phyloP scores from a whole-genome alignment of 2,329 filamentous ascomycete species.

The Helicocarpus griseus region DNA sequence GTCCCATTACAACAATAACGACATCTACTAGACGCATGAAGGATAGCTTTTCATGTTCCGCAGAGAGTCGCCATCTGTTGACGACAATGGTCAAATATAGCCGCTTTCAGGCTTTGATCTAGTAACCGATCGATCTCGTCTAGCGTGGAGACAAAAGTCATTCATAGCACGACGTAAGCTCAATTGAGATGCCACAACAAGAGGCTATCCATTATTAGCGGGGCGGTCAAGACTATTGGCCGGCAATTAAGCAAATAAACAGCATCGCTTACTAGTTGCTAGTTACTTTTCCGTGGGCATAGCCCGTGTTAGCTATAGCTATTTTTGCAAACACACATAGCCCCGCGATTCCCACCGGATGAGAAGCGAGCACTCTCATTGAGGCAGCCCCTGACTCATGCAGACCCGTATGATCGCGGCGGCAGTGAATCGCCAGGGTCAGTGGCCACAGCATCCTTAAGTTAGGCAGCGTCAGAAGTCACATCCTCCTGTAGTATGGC shows the following conservation, averaged over 20 bases:
- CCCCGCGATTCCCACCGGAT: conserved; percentile 32
- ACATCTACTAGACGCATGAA: conserved; percentile 37
- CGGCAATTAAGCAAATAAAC: too few species aligned
- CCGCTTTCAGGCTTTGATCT: too few species aligned
- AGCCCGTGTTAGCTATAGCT: conserved; percentile 46
- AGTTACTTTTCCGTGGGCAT: conserved; percentile 39
- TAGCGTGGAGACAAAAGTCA: too few species aligned
- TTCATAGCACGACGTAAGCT: too few species aligned
- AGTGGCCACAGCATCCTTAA: too few species aligned
- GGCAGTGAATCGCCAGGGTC: conserved; percentile 40
- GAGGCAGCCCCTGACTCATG: conserved; percentile 36
- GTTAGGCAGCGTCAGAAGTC: too few species aligned
- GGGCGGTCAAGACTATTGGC: too few species aligned
- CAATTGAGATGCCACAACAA: too few species aligned
- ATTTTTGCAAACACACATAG: conserved; percentile 43
- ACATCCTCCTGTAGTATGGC: too few species aligned
- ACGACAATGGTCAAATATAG: conserved; percentile 35
- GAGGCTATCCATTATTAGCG: too few species aligned
- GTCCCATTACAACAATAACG: too few species aligned
- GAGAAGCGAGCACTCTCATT: conserved; percentile 26
- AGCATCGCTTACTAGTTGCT: conserved; percentile 44
- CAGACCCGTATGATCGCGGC: conserved; percentile 35
- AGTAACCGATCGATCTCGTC: too few species aligned
- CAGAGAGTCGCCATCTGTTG: conserved; percentile 33
- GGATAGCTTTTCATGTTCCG: conserved; percentile 36